Evolutionary conservation across 495 filamentous ascomycete genomes (phyloP).

Genomic region (Annulohypoxylon maeteangense): DNA sequence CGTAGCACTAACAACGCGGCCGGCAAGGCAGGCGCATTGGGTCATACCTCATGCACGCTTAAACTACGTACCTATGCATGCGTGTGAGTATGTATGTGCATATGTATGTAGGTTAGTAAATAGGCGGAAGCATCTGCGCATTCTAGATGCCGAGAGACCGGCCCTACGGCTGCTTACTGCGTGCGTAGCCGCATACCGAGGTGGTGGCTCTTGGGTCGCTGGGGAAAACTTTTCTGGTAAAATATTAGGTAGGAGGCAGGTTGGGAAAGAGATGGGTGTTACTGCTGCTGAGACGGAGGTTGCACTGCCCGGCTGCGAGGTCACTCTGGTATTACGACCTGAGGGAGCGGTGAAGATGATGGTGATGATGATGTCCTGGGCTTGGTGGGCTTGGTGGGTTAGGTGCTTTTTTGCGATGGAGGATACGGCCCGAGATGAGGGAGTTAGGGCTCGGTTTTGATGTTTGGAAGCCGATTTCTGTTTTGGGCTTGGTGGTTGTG

Average conservation of each 20-base stretch:
- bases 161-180: no score
- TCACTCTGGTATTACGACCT: neutral
- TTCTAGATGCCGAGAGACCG: no score
- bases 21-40: neutral
- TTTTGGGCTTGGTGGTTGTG: neutral
- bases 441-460: neutral
- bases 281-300: no score
- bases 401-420: neutral
- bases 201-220: no score
- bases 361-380: no score
- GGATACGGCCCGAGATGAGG: neutral
- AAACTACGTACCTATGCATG: no score
- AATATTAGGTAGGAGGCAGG: no score
- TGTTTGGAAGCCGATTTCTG: neutral
- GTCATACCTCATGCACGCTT: neutral
- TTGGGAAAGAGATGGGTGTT: no score
- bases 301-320: neutral
- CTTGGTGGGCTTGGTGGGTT: no score
- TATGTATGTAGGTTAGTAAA: no score
- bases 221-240: neutral
- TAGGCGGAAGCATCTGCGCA: no score
- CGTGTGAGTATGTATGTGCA: no score
- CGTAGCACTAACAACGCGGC: neutral
- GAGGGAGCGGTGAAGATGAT: neutral
- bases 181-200: neutral